These are phyloP conservation scores for Calonectria pseudoturangicola DNA, from an alignment of 2,329 filamentous ascomycete genomes.

Conservation along the genomic window DNA sequence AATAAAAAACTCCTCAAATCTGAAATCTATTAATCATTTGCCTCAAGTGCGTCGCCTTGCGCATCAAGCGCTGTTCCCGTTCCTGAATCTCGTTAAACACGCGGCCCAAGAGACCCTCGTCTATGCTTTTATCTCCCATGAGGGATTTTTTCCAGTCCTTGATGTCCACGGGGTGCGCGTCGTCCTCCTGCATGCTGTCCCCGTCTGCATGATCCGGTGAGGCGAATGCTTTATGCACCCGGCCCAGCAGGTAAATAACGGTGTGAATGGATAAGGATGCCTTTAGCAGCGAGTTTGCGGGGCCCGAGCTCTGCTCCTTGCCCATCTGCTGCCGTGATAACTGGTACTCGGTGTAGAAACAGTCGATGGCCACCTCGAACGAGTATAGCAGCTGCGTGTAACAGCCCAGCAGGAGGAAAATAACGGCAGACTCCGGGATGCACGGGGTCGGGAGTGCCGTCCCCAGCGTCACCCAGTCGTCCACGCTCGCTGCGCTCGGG, in stretches of 20 bases:
- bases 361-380: constrained; percentile 40
- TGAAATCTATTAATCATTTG: constrained; percentile 42
- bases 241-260: constrained; percentile 36
- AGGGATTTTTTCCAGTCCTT: constrained; percentile 38
- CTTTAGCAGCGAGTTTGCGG: constrained; percentile 37
- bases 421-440: constrained; percentile 38
- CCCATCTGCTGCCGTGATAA: constrained; percentile 14
- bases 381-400: constrained; percentile 40
- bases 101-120: constrained; percentile 39
- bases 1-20: constrained; percentile 28
- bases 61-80: constrained; percentile 37
- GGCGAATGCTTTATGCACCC: constrained; percentile 36
- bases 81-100: constrained; percentile 41
- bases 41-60: constrained; percentile 35
- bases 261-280: constrained; percentile 40
- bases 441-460: constrained; percentile 5
- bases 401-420: constrained; percentile 39
- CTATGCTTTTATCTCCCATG: constrained; percentile 28
- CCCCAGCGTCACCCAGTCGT: constrained; percentile 18
- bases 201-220: constrained; percentile 5
- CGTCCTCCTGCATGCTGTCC: constrained; percentile 13
- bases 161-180: constrained; percentile 6
- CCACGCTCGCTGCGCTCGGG: constrained; percentile 23
- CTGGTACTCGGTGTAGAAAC: constrained; percentile 34
- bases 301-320: constrained; percentile 17